Evolutionary conservation across 495 filamentous ascomycete species (phyloP).

Genomic region (Trichoderma gamsii): DNA sequence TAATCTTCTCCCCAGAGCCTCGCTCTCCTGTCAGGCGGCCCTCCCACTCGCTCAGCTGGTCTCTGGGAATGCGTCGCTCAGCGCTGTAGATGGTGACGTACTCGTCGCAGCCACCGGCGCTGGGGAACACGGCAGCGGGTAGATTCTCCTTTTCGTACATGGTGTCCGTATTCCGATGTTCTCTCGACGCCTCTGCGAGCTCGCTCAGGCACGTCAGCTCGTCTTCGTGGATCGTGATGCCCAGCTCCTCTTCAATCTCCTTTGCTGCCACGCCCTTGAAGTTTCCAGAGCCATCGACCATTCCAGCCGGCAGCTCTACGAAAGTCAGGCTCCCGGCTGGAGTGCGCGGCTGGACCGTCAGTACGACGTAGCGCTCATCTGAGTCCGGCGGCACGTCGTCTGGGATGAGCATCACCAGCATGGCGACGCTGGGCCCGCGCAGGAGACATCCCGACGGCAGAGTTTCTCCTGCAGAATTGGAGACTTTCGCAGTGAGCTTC

Average conservation of each 20-base stretch:
- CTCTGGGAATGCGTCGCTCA: constrained; percentile 59
- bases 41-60: constrained; percentile 59
- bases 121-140: constrained; percentile 65
- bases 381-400: constrained; percentile 50
- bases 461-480: constrained; percentile 54
- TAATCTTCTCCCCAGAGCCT: constrained; percentile 78
- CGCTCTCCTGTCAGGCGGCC: constrained; percentile 74
- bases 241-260: constrained; percentile 80
- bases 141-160: constrained; percentile 39
- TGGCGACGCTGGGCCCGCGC: constrained; percentile 73
- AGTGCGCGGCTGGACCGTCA: constrained; percentile 80
- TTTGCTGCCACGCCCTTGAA: constrained; percentile 74
- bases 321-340: constrained; percentile 71
- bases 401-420: constrained; percentile 73
- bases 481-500: constrained; percentile 62
- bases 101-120: constrained; percentile 78
- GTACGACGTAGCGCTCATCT: constrained; percentile 59
- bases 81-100: constrained; percentile 73
- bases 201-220: constrained; percentile 52
- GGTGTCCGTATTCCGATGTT: constrained; percentile 24
- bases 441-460: constrained; percentile 77
- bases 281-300: constrained; percentile 72
- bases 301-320: constrained; percentile 79
- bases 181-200: constrained; percentile 52
- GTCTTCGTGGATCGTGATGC: constrained; percentile 43